Evolutionary conservation across 805 yeast genomes (phyloP).

Genomic region (Lachancea sp.): DNA sequence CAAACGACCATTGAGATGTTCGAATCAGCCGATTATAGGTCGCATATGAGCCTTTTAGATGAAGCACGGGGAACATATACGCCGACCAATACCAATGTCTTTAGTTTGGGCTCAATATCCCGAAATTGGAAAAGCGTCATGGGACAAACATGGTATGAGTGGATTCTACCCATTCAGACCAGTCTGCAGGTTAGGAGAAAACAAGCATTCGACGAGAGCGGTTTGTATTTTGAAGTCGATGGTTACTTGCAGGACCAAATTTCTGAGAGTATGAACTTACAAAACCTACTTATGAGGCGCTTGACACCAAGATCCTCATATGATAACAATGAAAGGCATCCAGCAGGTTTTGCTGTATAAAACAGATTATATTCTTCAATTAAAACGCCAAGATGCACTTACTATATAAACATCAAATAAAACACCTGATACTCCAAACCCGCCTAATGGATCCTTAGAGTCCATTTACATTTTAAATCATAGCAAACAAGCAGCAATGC

Average conservation of each 20-base stretch:
- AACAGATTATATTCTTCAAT: neutral
- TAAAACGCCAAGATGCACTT: neutral
- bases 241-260: conserved; percentile 37
- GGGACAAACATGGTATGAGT: conserved; percentile 61
- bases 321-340: neutral
- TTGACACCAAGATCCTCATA: conserved; percentile 29
- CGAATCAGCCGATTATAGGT: conserved; percentile 44
- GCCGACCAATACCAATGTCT: conserved; percentile 63
- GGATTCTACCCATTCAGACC: conserved; percentile 60
- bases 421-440: neutral
- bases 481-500: neutral
- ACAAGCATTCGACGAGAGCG: conserved; percentile 35
- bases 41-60: conserved; percentile 35
- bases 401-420: neutral
- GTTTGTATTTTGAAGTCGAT: conserved; percentile 42
- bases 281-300: conserved; percentile 27
- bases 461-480: neutral
- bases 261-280: conserved; percentile 31
- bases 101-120: conserved; percentile 55
- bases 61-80: conserved; percentile 39
- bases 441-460: neutral
- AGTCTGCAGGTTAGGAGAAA: conserved; percentile 22
- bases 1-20: conserved; percentile 77
- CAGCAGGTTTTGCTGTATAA: neutral
- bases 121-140: conserved; percentile 63